Base-by-base conservation (phyloP, 192 early-diverging fungal species). In the Physocladia obscura region DNA sequence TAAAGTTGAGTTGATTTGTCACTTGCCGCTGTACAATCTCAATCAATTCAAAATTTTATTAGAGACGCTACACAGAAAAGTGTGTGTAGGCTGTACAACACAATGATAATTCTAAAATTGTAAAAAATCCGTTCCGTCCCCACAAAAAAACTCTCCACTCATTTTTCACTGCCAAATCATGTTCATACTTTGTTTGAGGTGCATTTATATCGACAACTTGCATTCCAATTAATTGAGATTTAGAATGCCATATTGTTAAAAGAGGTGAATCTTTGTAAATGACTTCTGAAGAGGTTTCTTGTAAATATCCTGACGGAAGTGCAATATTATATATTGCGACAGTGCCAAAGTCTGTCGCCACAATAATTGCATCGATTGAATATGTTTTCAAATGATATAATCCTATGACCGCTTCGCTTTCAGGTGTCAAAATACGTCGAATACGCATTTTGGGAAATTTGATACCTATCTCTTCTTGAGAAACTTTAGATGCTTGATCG, bases 261-360 rank as follows among this genome's bases (percentile, higher is more conserved):
- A 70, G 36, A 3, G 56, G 57, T 5, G 54, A 24, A 49, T 6
- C 49, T 15, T 31, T 36, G 5, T 32, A 13, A 17, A 59, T 27
- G 8, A 59, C 47, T 1, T 70, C 57, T 17, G n/a, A 11, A 17
- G 29, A 17, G 15, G 37, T 35, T 6, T 11, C 54, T 15, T 47
- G 22, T 6, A 57, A 55, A 49, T 8, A 50, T 15, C 26, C 8
- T 22, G 5, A 8, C 6, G 39, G 57, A 5, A 60, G 38, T 4
- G 48, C 29, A 34, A 70, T 21, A 29, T 70, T 58, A 32, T 70
- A 70, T 32, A 70, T 44, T 4, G 69, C 55, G 11, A 70, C 47
- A 15, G 69, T 70, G 4, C 69, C 69, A 49, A 58, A 57, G 27
- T 70, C 69, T 21, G 69, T 70, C 30, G 69, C 69, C 21, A 60